phyloP scores from a whole-genome alignment of 1,139 yeast genomes.

The Sugiyamaella grinbergsii region DNA sequence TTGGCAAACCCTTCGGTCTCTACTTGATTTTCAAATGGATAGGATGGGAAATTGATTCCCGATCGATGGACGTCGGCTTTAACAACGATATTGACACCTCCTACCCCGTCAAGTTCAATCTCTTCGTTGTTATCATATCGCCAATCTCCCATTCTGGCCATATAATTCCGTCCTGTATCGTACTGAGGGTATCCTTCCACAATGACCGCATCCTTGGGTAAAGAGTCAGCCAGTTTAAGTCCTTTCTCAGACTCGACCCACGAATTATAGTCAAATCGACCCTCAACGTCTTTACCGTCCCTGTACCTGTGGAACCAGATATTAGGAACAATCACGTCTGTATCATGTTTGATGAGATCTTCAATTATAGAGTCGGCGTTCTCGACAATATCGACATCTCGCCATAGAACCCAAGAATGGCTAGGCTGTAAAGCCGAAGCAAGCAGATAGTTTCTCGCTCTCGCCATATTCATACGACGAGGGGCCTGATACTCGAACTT shows the following conservation, averaged over 20 bases:
- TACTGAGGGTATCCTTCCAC: slow-evolving; percentile 92
- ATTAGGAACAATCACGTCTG: slow-evolving; percentile 85
- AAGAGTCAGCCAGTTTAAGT: slow-evolving; percentile 60
- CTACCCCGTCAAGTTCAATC: slow-evolving; percentile 81
- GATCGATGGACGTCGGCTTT: slow-evolving; percentile 78
- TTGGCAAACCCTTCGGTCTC: slow-evolving; percentile 91
- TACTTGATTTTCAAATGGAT: slow-evolving; percentile 84
- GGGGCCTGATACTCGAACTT: slow-evolving; percentile 90
- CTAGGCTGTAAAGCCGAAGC: slow-evolving; percentile 76
- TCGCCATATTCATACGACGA: slow-evolving; percentile 83
- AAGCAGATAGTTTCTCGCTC: slow-evolving; percentile 87
- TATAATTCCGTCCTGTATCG: slow-evolving; percentile 84
- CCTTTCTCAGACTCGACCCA: slow-evolving; percentile 84
- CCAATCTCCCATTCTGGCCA: slow-evolving; percentile 70
- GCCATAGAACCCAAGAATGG: slow-evolving; percentile 94
- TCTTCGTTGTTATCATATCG: slow-evolving; percentile 66
- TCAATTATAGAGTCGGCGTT: slow-evolving; percentile 80
- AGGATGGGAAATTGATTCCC: slow-evolving; percentile 88
- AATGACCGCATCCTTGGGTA: slow-evolving; percentile 81
- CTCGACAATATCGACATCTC: slow-evolving; percentile 86
- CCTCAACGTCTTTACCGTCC: slow-evolving; percentile 72
- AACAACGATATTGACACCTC: slow-evolving; percentile 85
- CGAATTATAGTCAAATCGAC: slow-evolving; percentile 83
- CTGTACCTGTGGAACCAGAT: slow-evolving; percentile 84
- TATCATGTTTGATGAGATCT: slow-evolving; percentile 71